Percentiles rank a stretch among this genome's conserved stretches.
These are phyloP conservation scores for Blastocystis sp. DNA, from an alignment of 352 stramenopile genomes.

Conservation along the genomic window DNA sequence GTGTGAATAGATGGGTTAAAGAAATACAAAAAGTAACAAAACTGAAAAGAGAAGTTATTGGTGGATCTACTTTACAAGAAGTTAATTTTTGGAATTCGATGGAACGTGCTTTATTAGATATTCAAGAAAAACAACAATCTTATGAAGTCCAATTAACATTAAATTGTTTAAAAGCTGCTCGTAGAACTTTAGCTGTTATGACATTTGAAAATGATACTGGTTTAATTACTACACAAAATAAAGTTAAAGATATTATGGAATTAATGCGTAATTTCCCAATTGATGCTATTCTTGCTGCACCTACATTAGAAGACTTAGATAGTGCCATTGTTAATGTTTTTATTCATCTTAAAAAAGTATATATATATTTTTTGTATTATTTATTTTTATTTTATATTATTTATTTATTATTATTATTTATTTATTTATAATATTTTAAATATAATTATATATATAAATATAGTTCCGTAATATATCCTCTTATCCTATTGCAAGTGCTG, in stretches of 20 bases:
- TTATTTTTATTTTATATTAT: background rate
- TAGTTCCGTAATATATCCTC: background rate
- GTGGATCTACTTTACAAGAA: slow-evolving; percentile 65
- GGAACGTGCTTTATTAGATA: slow-evolving; percentile 59
- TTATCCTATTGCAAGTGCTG: background rate
- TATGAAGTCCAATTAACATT: slow-evolving; percentile 69
- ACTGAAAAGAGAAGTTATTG: slow-evolving; percentile 54
- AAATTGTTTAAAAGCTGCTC: slow-evolving; percentile 65
- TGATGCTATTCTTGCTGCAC: slow-evolving; percentile 65
- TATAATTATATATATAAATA: background rate
- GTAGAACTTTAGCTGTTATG: slow-evolving; percentile 64
- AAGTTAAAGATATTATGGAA: slow-evolving; percentile 63
- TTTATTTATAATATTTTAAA: background rate
- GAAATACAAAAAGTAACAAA: slow-evolving; percentile 76
- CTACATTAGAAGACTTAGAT: slow-evolving; percentile 58
- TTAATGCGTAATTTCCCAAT: slow-evolving; percentile 71
- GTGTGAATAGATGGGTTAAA: slow-evolving; percentile 76
- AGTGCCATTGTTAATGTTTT: slow-evolving; percentile 60
- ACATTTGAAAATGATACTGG: slow-evolving; percentile 69
- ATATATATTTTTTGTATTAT: too few relatives aligned
- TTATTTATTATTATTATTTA: background rate
- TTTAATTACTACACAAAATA: slow-evolving; percentile 58
- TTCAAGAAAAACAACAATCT: slow-evolving; percentile 53
- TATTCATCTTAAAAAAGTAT: slow-evolving; percentile 40
- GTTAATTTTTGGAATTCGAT: slow-evolving; percentile 81